Percentiles rank a stretch among this genome's conserved stretches.
Conservation (phyloP, 129 eudicot genomes). For the Tanacetum coccineum region DNA sequence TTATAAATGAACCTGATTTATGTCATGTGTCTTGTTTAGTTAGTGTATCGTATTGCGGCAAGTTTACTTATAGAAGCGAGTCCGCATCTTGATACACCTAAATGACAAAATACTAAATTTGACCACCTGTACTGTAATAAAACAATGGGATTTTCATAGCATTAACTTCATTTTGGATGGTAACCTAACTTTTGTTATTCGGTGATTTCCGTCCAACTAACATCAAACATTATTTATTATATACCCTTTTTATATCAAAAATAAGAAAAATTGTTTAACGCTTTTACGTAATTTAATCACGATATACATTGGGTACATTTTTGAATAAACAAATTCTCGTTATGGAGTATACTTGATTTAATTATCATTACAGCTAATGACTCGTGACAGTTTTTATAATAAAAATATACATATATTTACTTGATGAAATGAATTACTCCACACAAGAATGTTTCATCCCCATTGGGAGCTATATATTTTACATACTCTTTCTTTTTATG, state of each 20-base stretch:
- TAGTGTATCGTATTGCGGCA: no score
- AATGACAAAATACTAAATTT: not conserved
- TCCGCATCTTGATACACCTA: not conserved
- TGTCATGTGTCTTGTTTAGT: no score
- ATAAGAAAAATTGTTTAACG: not conserved
- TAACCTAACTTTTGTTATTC: slow-evolving; percentile 23
- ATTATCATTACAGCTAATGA: not conserved
- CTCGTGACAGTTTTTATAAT: not conserved
- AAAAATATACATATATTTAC: slow-evolving; percentile 11
- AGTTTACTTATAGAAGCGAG: no score
- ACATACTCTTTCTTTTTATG: slow-evolving; percentile 10
- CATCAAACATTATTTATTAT: not conserved
- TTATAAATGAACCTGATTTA: no score
- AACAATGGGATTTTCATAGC: not conserved
- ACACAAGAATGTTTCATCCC: slow-evolving; percentile 24
- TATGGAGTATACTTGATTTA: not conserved
- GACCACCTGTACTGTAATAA: not conserved
- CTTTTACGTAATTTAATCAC: no score
- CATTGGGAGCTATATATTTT: slow-evolving; percentile 17
- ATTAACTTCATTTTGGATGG: slow-evolving; percentile 18
- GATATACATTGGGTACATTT: no score
- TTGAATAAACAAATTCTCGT: no score
- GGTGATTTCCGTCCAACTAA: slow-evolving; percentile 16
- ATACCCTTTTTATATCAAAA: no score
- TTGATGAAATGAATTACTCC: slow-evolving; percentile 11